Conservation (phyloP, 2,329 filamentous ascomycete species). For the Fusarium sp. region DNA sequence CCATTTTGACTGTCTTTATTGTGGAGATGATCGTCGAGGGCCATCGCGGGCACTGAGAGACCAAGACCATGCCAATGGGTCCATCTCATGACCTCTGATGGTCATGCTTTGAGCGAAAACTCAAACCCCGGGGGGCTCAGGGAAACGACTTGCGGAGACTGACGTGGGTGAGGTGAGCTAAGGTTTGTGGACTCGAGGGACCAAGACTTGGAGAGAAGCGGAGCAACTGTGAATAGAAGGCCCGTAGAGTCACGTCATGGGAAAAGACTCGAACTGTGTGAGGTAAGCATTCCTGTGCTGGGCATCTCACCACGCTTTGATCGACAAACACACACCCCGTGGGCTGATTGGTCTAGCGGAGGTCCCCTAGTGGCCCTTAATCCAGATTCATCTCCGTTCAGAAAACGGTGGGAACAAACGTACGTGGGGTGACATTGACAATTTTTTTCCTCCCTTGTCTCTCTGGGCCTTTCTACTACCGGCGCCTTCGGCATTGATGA, state of each 20-base stretch:
- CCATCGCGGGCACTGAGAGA: slow-evolving; percentile 28
- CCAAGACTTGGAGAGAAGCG: slow-evolving; percentile 20
- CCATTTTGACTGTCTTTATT: slow-evolving; percentile 33
- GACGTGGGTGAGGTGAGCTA: slow-evolving; percentile 29
- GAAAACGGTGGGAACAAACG: slow-evolving; percentile 23
- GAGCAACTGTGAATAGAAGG: slow-evolving; percentile 24
- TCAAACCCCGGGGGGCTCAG: slow-evolving; percentile 24
- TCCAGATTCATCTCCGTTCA: slow-evolving; percentile 33
- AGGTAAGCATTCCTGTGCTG: slow-evolving; percentile 9
- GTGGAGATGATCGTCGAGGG: slow-evolving; percentile 26
- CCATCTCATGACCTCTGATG: slow-evolving; percentile 32
- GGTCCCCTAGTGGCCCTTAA: slow-evolving; percentile 5
- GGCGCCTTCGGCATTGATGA: slow-evolving; percentile 23
- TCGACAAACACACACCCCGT: background rate
- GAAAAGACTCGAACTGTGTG: background rate
- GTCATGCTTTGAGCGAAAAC: slow-evolving; percentile 29
- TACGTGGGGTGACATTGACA: slow-evolving; percentile 15
- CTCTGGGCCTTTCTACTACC: slow-evolving; percentile 6
- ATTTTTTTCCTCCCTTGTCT: background rate
- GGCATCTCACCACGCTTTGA: background rate
- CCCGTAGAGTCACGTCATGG: slow-evolving; percentile 31
- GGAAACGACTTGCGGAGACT: slow-evolving; percentile 30
- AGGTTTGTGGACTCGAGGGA: slow-evolving; percentile 1
- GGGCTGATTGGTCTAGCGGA: slow-evolving; percentile 5
- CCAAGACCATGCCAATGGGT: slow-evolving; percentile 16